phyloP scores from a whole-genome alignment of 176 grass and related monocot species.

The Avena sativa region DNA sequence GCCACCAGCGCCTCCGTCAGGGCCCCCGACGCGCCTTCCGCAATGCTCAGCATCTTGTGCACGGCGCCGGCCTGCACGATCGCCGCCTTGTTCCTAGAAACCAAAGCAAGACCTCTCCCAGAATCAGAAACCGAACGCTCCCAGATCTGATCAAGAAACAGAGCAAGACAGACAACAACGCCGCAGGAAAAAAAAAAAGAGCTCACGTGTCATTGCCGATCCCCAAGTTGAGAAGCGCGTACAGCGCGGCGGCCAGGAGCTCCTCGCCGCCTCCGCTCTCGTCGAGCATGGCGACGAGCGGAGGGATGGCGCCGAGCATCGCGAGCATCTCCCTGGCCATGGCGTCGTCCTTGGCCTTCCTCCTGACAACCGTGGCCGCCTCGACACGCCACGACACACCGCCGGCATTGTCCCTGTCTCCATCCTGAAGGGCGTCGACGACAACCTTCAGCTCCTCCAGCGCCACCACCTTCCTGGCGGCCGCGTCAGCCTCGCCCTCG shows the following conservation, averaged over 20 bases:
- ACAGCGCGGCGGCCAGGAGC: constrained; percentile 57
- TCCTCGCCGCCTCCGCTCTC: constrained; percentile 38
- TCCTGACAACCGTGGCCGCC: constrained; percentile 64
- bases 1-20: constrained; percentile 71
- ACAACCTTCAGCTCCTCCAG: constrained; percentile 67
- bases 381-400: constrained; percentile 39
- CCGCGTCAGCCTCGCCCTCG: constrained; percentile 18
- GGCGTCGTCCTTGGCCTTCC: constrained; percentile 81
- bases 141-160: constrained; percentile 59
- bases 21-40: constrained; percentile 17
- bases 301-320: constrained; percentile 85
- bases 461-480: constrained; percentile 35
- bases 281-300: constrained; percentile 81
- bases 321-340: constrained; percentile 80
- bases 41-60: constrained; percentile 91
- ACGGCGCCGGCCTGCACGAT: constrained; percentile 89
- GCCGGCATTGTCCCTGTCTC: background rate
- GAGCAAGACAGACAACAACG: background rate
- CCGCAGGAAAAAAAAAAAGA: background rate
- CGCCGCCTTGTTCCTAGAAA: constrained; percentile 79
- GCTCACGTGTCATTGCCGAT: constrained; percentile 93
- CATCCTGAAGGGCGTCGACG: constrained; percentile 44
- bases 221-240: constrained; percentile 88
- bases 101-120: too few species aligned
- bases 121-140: background rate